Evolutionary conservation across 371 early-diverging fungal genomes (phyloP).

Genomic region (Rhizopus microsporus): DNA sequence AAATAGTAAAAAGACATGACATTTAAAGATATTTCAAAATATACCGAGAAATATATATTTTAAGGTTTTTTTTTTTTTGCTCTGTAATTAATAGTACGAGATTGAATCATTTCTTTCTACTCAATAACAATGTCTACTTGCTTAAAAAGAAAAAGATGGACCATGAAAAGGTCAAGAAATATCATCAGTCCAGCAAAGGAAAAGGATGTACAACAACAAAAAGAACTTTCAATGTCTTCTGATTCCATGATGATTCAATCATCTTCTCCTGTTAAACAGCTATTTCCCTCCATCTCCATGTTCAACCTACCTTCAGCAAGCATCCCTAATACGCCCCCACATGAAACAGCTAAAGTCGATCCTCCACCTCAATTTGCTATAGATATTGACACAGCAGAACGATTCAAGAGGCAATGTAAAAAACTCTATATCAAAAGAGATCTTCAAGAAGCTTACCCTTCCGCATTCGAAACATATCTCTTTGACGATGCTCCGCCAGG

Average conservation of each 20-base stretch:
- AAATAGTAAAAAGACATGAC: no score
- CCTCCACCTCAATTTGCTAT: conserved; percentile 38
- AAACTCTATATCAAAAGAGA: conserved; percentile 3
- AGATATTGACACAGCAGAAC: conserved; percentile 6
- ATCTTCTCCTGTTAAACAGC: conserved; percentile 28
- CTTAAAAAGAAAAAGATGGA: no score
- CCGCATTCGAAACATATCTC: conserved; percentile 27
- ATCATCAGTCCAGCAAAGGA: no score
- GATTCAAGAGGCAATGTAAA: conserved; percentile 1
- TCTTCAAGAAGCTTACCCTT: conserved; percentile 22
- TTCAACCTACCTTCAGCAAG: conserved; percentile 26
- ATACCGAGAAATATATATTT: no score
- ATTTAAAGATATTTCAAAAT: no score
- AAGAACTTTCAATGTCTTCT: background rate
- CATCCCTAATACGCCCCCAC: background rate
- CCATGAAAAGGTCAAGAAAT: no score
- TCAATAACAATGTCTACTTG: no score
- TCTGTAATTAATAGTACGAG: no score
- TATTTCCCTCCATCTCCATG: conserved; percentile 39
- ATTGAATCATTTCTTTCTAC: no score
- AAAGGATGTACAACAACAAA: no score
- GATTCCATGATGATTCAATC: background rate
- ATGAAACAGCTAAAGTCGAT: background rate
- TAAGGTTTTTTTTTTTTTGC: no score
- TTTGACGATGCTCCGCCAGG: conserved; percentile 24